Evolutionary conservation across 1,139 yeast species (phyloP).

Genomic region (Yamadazyma oceani): DNA sequence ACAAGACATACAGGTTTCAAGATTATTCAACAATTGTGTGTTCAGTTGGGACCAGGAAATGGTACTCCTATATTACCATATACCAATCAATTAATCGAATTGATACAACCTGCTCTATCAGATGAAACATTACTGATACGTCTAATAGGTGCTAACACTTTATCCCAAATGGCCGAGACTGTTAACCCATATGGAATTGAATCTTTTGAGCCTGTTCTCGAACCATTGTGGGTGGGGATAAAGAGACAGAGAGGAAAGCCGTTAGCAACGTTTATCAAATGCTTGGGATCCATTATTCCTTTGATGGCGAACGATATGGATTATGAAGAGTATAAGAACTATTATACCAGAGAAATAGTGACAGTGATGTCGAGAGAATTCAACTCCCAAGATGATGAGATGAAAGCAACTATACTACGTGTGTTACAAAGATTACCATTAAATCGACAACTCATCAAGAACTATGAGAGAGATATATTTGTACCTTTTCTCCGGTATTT

Average conservation of each 20-base stretch:
- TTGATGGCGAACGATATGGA: constrained; percentile 62
- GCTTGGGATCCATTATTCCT: constrained; percentile 81
- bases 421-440: constrained; percentile 36
- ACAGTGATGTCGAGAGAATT: constrained; percentile 70
- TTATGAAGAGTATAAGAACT: constrained; percentile 71
- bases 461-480: constrained; percentile 44
- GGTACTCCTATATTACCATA: constrained; percentile 64
- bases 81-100: constrained; percentile 60
- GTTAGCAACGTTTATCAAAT: constrained; percentile 72
- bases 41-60: constrained; percentile 65
- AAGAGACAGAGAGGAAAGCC: constrained; percentile 75
- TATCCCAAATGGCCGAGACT: constrained; percentile 81
- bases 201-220: constrained; percentile 68
- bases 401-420: constrained; percentile 70
- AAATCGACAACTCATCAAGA: constrained; percentile 26
- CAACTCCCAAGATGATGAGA: constrained; percentile 82
- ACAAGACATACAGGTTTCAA: constrained; percentile 88
- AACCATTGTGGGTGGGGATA: constrained; percentile 81
- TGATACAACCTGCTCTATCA: constrained; percentile 58
- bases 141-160: constrained; percentile 66
- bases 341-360: constrained; percentile 75
- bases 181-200: constrained; percentile 90
- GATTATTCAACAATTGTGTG: constrained; percentile 73
- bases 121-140: constrained; percentile 75
- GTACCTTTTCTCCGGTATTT: constrained; percentile 68